Conservation (phyloP, 345 rosid species). For the Syzygium aromaticum region DNA sequence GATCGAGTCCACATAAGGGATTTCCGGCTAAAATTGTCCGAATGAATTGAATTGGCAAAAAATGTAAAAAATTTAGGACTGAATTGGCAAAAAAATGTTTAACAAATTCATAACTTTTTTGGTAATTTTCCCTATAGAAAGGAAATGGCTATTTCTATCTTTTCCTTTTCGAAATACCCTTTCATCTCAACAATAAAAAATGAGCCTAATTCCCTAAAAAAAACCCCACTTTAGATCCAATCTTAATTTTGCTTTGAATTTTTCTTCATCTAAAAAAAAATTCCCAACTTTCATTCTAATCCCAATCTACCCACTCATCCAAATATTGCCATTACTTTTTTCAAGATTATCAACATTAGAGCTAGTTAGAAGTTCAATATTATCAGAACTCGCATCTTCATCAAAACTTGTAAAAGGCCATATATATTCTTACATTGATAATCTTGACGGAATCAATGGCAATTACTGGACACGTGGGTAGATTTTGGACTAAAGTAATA, state of each 20-base stretch:
- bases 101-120: no score
- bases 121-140: not conserved
- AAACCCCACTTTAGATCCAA: not conserved
- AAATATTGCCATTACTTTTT: not conserved
- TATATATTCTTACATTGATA: not conserved
- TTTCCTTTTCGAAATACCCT: not conserved
- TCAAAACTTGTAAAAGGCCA: not conserved
- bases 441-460: not conserved
- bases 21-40: no score
- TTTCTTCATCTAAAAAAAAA: not conserved
- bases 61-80: no score
- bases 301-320: not conserved
- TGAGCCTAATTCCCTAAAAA: not conserved
- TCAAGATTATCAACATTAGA: not conserved
- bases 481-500: not conserved
- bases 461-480: not conserved
- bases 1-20: no score
- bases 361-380: not conserved
- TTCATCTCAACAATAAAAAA: not conserved
- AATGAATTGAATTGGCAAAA: no score
- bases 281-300: not conserved
- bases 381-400: not conserved
- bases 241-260: not conserved
- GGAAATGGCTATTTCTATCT: not conserved
- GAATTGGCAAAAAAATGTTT: no score